Base-by-base conservation (phyloP, 345 rosid genomes). In the Tarenaya hassleriana region DNA sequence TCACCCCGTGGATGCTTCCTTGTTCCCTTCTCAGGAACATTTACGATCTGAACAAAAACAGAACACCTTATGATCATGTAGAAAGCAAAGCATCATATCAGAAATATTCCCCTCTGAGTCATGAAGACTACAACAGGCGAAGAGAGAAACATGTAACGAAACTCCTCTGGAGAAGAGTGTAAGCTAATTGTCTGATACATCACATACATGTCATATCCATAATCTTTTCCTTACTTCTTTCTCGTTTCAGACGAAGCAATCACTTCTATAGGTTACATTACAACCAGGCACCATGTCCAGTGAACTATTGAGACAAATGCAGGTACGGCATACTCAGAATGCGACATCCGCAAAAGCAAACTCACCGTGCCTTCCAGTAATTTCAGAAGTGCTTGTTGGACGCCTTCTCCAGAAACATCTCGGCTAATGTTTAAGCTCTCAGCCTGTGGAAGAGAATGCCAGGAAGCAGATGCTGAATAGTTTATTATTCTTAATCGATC, bases 381-480 rank as follows among this genome's bases (percentile, higher is more conserved):
- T 61, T 91, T 91, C 72, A 91, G 68, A 44, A 91, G 77, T 52
- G 92, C 98, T 60, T 91, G 98, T 62, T 91, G 98, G 39, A 91
- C 98, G 60, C 98, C 98, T 72, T 91, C 98, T 3, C 98, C 98
- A 48, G 98, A 91, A 42, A 91, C 98, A 78, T 91, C 98, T 62
- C 96, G 74, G 73, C 89, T 87, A 63, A 91, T 72, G 75, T 91
- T 84, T 60, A 87, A 67, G 75, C 95, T 83, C 76, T 91, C 98
- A 55, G 86, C 95, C 96, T 91, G 85, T 66, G 75, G 41, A 67
- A 61, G 37, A 52, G 48, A 51, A 41, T 20, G 21, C 44, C 39
- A 68, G 29, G 39, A 61, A 49, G 43, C 48, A 4, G 53, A 47
- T 47, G 4, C 46, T 9, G 9, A 52, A 41, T 27, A 8, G n/a